A percentile compares a stretch with the other conserved stretches of the same genome.
phyloP scores from a whole-genome alignment of 1,139 yeast genomes.

The Yamadazyma membranifaciens region DNA sequence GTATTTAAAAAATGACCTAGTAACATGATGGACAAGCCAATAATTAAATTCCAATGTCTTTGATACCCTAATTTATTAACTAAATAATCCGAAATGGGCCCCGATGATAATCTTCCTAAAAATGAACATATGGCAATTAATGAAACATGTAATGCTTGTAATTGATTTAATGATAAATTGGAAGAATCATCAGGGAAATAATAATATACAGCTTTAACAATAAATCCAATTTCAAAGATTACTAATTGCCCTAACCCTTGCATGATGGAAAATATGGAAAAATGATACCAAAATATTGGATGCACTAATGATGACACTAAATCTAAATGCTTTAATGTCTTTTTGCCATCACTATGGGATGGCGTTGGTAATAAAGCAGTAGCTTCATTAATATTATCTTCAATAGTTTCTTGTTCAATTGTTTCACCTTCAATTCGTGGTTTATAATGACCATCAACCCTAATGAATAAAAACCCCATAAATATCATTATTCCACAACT shows the following conservation, averaged over 20 bases:
- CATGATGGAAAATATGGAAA: slow-evolving; percentile 54
- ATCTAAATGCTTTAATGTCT: slow-evolving; percentile 16
- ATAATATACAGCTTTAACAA: slow-evolving; percentile 51
- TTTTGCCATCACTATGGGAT: slow-evolving; percentile 4
- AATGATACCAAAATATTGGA: slow-evolving; percentile 47
- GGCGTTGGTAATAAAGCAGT: slow-evolving; percentile 12
- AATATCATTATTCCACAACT: slow-evolving; percentile 25
- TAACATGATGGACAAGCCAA: slow-evolving; percentile 45
- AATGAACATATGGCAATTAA: slow-evolving; percentile 67
- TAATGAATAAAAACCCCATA: slow-evolving; percentile 29
- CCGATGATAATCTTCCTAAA: slow-evolving; percentile 65
- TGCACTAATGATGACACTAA: slow-evolving; percentile 21
- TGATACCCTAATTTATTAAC: slow-evolving; percentile 52
- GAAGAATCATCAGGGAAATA: slow-evolving; percentile 20
- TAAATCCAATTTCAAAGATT: slow-evolving; percentile 71
- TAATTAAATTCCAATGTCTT: slow-evolving; percentile 65
- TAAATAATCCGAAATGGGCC: slow-evolving; percentile 63
- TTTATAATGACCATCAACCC: slow-evolving; percentile 30
- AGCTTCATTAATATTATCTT: slow-evolving; percentile 11
- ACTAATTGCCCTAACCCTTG: slow-evolving; percentile 80
- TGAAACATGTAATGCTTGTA: slow-evolving; percentile 73
- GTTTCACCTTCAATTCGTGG: slow-evolving; percentile 6
- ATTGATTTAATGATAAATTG: slow-evolving; percentile 27
- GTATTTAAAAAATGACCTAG: slow-evolving; percentile 42
- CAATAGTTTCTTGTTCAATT: slow-evolving; percentile 13